These are phyloP conservation scores for Sphaerulina vaccinii DNA, from an alignment of 2,329 filamentous ascomycete genomes.

Conservation along the genomic window DNA sequence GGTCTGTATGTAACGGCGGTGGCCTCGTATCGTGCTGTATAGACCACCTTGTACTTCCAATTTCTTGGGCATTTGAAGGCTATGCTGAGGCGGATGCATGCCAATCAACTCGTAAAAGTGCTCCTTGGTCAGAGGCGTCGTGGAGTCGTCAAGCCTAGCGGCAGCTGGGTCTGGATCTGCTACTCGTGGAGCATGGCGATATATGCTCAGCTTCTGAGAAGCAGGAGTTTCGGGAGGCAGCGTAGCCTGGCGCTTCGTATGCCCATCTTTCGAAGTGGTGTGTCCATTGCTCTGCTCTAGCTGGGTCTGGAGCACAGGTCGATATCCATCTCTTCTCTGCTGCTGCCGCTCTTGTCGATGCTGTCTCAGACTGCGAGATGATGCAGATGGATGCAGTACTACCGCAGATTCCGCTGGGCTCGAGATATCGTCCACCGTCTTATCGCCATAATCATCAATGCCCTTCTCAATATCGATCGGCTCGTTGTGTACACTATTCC, in stretches of 20 bases:
- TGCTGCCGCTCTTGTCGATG: constrained; percentile 1
- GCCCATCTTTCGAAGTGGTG: not conserved
- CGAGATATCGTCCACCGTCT: constrained; percentile 17
- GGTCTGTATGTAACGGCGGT: constrained; percentile 26
- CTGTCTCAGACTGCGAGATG: constrained; percentile 11
- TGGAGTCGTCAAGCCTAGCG: constrained; percentile 27
- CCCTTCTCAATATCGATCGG: constrained; percentile 28
- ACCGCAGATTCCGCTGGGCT: constrained; percentile 20
- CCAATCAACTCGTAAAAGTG: constrained; percentile 37
- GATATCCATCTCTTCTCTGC: constrained; percentile 1
- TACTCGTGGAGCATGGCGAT: constrained; percentile 21
- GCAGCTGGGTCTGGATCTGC: constrained; percentile 32
- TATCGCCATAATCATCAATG: constrained; percentile 25
- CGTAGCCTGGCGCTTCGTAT: constrained; percentile 13
- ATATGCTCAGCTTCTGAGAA: constrained; percentile 16
- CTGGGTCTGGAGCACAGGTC: not conserved
- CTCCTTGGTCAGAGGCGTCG: constrained; percentile 22
- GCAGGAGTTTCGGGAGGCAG: constrained; percentile 14
- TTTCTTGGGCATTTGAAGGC: constrained; percentile 28
- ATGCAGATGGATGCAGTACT: constrained; percentile 16
- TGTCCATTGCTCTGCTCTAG: not conserved
- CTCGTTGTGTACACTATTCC: too few relatives aligned
- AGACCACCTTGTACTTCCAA: constrained; percentile 32
- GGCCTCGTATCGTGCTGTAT: constrained; percentile 26
- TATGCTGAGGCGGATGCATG: constrained; percentile 26